Evolutionary conservation across 495 filamentous ascomycete genomes (phyloP), one percentile per base, ranked within the genome.

Genomic region (Hypoxylon perforatum): DNA sequence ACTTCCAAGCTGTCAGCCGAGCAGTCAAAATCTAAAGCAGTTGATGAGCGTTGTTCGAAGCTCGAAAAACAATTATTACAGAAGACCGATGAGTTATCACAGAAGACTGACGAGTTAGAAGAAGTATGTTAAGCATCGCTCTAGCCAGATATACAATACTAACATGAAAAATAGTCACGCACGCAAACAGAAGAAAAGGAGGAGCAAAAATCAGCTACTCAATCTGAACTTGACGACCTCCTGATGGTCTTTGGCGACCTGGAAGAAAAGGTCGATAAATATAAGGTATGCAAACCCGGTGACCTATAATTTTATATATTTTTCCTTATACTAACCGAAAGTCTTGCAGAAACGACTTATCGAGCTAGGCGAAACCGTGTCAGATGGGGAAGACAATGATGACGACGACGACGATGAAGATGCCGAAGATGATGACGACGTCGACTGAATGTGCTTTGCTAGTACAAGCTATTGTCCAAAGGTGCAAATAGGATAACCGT

Each of bases 231-330:
- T 28, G 92, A 96, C 66, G 92, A 96, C 76, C 80, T 96, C 67
- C 78, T 96, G 36, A 91, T 95, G 81, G 88, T 96, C 30, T 90
- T 96, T 75, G 90, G 86, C n/a, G 92, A 96, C 70, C 67, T 95
- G n/a, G 92, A 96, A 75, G 90, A 93, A 49, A 96, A 94, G 81
- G 82, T 89, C 60, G 80, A 84, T 9, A 86, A 86, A 58, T 93
- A 95, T 70, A 95, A 93, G 86, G 91, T 92, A 81, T 70, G 82
- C 80, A 53, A 42, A 3, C n/a, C 14, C 39, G 17, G 61, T 23
- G 10, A 30, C 22, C 42, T 50, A 52, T 12, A 6, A 19, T 18
- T 30, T 46, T 30, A 22, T 15, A 14, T 44, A 11, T 6, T 51
- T 45, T 48, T 33, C 11, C 2, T 19, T 17, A 15, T 55, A 80